Conservation (phyloP, 2,329 filamentous ascomycete genomes). For the Ceratocystis cubensis region DNA sequence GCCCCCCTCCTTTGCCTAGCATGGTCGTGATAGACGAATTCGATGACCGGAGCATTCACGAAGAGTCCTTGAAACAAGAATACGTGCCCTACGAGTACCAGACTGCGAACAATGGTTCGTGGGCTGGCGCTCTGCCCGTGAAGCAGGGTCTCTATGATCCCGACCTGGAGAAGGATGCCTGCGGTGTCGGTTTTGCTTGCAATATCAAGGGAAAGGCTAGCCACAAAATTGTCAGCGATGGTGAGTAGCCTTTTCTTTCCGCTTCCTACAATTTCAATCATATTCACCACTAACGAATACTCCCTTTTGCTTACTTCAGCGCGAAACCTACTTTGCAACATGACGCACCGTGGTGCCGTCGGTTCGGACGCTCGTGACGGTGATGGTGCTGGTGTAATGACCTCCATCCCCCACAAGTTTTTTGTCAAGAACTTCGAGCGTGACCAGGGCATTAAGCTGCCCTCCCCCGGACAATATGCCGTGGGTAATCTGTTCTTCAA, state of each 20-base stretch:
- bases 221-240: constrained; percentile 98
- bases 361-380: constrained; percentile 96
- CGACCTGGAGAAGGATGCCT: constrained; percentile 94
- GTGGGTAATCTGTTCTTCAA: constrained; percentile 98
- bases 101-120: constrained; percentile 70
- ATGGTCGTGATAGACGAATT: constrained; percentile 55
- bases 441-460: constrained; percentile 77
- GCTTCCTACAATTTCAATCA: neutral
- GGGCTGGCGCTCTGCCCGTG: constrained; percentile 89
- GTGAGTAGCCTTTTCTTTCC: constrained; percentile 58
- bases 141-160: constrained; percentile 98
- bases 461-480: constrained; percentile 83
- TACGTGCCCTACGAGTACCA: constrained; percentile 74
- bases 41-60: constrained; percentile 50
- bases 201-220: constrained; percentile 95
- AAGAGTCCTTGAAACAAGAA: constrained; percentile 44
- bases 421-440: constrained; percentile 97
- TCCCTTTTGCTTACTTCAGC: constrained; percentile 38
- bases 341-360: constrained; percentile 98
- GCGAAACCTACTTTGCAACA: constrained; percentile 93
- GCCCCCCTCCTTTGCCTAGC: constrained; percentile 42
- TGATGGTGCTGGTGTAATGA: constrained; percentile 98
- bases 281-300: neutral
- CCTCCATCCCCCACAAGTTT: constrained; percentile 94
- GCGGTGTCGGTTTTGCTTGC: constrained; percentile 97